Evolutionary conservation across 352 stramenopile genomes (phyloP), one percentile per base, ranked within the genome.

Genomic region (Aphanomyces cochlioides): DNA sequence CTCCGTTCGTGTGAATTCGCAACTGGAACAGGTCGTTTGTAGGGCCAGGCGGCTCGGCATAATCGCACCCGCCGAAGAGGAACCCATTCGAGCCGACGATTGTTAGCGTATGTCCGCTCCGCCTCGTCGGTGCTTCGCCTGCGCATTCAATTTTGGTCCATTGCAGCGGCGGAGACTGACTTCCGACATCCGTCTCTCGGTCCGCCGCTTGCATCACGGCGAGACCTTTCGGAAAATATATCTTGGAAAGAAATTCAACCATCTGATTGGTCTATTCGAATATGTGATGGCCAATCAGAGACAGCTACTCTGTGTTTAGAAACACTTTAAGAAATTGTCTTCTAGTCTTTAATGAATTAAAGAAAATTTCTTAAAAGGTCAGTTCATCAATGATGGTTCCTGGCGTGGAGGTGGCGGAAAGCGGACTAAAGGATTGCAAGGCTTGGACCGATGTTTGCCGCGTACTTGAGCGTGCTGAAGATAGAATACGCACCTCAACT

Each of bases 21-120:
- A 98, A 83, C 79, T 97, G 90, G 71, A 93, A 98, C 8, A 98
- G 80, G 61, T 98, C 91, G 68, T 95, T 97, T 0, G 89, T 98
- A 8, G 95, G 96, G 0, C 93, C 93, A 2, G 95, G 92, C 7
- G 90, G 85, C 38, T 94, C 81, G 17, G 77, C 65, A 64, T 96
- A 88, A 75, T 96, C 90, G 76, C 84, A 97, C 37, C 96, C 96
- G 45, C 95, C 96, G 77, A 98, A 98, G 13, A 98, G 78, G 70
- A 95, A 98, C 15, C 81, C 85, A 64, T 80, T 95, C 34, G 83
- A 85, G 66, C 92, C 92, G 13, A 97, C 81, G 54, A 97, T 79
- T 40, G 89, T 97, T 56, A 98, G 89, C 45, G 92, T 90, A 77
- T 98, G 95, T 41, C 95, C 95, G 28, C 94, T 98, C 43, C 95